Evolutionary conservation across 441 rosid genomes (phyloP).

Genomic region (Mallotus japonicus): DNA sequence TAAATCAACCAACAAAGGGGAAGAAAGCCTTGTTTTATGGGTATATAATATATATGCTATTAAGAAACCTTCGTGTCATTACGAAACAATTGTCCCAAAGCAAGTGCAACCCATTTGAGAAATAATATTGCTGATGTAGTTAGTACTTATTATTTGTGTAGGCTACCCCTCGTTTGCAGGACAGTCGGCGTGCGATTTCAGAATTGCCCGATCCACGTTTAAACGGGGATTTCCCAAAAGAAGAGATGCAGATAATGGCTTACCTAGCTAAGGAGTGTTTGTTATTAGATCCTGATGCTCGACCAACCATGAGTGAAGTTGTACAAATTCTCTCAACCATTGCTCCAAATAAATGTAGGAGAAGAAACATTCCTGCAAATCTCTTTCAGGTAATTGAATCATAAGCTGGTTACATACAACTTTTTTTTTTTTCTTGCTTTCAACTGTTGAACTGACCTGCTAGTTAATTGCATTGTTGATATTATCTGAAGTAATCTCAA

Average conservation of each 20-base stretch:
- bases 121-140: not conserved
- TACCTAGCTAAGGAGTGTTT: constrained; percentile 92
- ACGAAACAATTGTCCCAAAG: not conserved
- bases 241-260: constrained; percentile 89
- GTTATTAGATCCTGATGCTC: constrained; percentile 78
- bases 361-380: constrained; percentile 59
- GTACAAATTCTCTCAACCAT: constrained; percentile 91
- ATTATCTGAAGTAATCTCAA: not conserved
- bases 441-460: not conserved
- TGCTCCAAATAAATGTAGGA: constrained; percentile 60
- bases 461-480: not conserved
- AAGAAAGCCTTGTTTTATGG: constrained; percentile 96
- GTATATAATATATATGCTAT: constrained; percentile 29
- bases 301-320: constrained; percentile 96
- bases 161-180: constrained; percentile 82
- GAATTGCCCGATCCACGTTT: constrained; percentile 85
- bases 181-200: constrained; percentile 51
- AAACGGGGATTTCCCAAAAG: constrained; percentile 64
- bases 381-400: constrained; percentile 53
- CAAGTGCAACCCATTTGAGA: not conserved
- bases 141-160: constrained; percentile 24
- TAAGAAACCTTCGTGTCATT: not conserved
- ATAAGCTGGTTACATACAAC: not conserved
- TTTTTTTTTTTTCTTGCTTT: not conserved
- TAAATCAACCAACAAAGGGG: constrained; percentile 60